Percentiles rank a stretch among this genome's conserved stretches.
Conservation (phyloP, 2,329 filamentous ascomycete genomes). For the Scytalidium lignicola region DNA sequence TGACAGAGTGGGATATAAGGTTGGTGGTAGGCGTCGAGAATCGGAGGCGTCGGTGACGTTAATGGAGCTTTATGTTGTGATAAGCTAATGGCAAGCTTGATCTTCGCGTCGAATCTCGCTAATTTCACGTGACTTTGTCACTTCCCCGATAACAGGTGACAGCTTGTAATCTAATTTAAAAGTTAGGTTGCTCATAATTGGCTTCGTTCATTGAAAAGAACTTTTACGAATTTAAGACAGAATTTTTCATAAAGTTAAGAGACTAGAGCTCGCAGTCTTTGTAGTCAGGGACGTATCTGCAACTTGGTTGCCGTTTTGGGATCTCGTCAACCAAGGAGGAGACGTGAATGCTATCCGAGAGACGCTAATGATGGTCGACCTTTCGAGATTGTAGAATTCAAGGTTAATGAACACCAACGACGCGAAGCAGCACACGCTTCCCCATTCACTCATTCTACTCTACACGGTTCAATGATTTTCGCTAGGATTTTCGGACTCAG, state of each 20-base stretch:
- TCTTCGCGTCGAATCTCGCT: neutral
- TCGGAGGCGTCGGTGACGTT: slow-evolving; percentile 1
- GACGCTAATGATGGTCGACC: neutral
- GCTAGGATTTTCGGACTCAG: neutral
- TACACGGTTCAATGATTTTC: neutral
- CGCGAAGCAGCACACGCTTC: neutral
- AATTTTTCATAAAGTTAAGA: neutral
- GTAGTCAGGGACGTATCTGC: neutral
- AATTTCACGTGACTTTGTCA: neutral
- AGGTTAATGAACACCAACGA: neutral
- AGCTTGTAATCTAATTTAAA: neutral
- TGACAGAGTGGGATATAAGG: neutral
- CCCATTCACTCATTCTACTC: neutral
- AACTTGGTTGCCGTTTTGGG: neutral
- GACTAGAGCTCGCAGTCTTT: neutral
- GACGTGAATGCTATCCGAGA: neutral
- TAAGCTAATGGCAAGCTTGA: neutral
- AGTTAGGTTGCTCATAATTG: neutral
- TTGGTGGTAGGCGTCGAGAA: neutral
- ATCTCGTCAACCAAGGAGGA: neutral
- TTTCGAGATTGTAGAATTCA: neutral
- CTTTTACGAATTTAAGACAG: neutral
- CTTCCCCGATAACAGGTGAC: neutral
- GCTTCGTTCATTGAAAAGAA: neutral
- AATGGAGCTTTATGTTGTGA: slow-evolving; percentile 1